Base-by-base conservation (phyloP, 1,139 yeast species). In the Martiniozyma asiatica region DNA sequence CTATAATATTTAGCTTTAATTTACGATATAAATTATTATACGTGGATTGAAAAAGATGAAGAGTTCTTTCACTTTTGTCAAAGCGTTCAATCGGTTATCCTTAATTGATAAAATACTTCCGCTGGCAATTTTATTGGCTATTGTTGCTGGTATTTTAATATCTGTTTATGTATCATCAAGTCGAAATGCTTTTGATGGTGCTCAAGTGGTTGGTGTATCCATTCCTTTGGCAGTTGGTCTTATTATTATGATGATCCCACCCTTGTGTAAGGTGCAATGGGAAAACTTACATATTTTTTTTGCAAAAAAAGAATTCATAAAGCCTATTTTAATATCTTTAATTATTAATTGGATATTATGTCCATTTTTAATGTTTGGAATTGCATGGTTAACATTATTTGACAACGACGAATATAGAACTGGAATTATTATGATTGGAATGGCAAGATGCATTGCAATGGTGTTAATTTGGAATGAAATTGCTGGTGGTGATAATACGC, bases 371-470 rank as follows among this genome's bases (percentile, higher is more conserved):
- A 72, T 72, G 79, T 56, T 67, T 42, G 76, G 64, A 0, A 53
- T 72, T 13, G 66, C 73, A 0, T 72, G 79, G 78, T 50, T 66
- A 22, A 58, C 62, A 1, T 44, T 72, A 31, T 68, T 68, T 31
- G 68, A 69, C 35, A 45, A 59, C 32, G 53, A 51, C 5, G 77
- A 68, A 34, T 65, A 65, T 33, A 53, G 78, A 31, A 54, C 53
- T 21, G 78, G 79, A 1, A 56, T 72, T 6, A 68, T 72, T 24
- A 61, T 72, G 65, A 68, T 72, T 28, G 79, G 79, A 1, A 41
- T 67, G 25, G 78, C 76, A 3, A 48, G 79, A 35, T 72, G 79
- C 45, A 69, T 72, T 40, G 78, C 78, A 18, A 72, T 72, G 78
- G 76, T 71, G 1, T 50, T 72, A 28, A 48, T 71, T n/a, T 72